Evolutionary conservation across 805 yeast species (phyloP), one percentile per base, ranked within the genome.

Genomic region (Wickerhamomyces alni): DNA sequence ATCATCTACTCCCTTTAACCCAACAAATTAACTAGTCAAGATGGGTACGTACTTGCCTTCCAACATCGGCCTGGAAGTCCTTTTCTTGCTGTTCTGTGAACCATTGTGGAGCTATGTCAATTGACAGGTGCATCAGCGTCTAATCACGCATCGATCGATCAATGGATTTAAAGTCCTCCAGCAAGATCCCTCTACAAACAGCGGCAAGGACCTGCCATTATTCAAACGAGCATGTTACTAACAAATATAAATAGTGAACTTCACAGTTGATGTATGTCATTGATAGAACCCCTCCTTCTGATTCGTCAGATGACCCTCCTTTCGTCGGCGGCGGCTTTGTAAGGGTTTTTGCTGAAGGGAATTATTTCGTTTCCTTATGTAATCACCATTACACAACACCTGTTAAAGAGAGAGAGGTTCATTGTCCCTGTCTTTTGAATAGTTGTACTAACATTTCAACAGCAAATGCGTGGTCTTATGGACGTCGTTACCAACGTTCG

Each of bases 401-500:
- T n/a, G n/a, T n/a, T n/a, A n/a, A 24, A 24, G 26, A 24, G 26
- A 24, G 26, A 24, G n/a, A n/a, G n/a, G n/a, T n/a, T n/a, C n/a
- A n/a, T n/a, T 21, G 24, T 9, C 24, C 6, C 9, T 21, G 24
- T 21, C 9, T 9, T 21, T 21, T 21, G 24, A 6, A 21, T 21
- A 11, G 7, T 10, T 21, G 22, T 48, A 50, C 55, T 50, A 50
- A 50, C 55, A 27, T 28, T 24, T 19, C n/a, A 17, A 12, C 55
- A 71, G 74, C 97, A 93, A 78, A 91, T 93, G 83, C 95, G 99
- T 78, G 88, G 74, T 67, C 82, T 91, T 75, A 91, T 91, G 99
- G 98, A 93, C 94, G 84, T 83, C 76, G 96, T 89, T 80, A 84
- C 97, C 74, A 91, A 91, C 70, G 97, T 93, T 67, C 96, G 99